phyloP scores from a whole-genome alignment of 805 yeast genomes.

The Yarrowia divulgata region DNA sequence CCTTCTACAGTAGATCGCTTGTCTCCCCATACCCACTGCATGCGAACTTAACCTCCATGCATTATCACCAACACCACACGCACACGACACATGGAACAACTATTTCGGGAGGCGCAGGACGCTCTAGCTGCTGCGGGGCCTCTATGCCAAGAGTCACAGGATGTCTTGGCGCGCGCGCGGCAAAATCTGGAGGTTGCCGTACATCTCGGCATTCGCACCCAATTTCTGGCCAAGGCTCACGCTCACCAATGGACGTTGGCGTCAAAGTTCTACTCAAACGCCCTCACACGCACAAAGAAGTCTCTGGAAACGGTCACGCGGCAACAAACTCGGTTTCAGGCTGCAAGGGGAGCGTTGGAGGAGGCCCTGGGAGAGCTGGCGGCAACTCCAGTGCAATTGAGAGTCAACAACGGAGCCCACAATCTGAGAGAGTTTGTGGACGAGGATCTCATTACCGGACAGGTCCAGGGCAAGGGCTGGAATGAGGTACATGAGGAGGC shows the following conservation, averaged over 20 bases:
- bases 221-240: conserved; percentile 29
- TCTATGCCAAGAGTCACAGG: conserved; percentile 31
- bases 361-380: conserved; percentile 32
- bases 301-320: conserved; percentile 27
- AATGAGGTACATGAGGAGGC: conserved; percentile 26
- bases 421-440: conserved; percentile 30
- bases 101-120: conserved; percentile 28
- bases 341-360: conserved; percentile 24
- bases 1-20: too few relatives aligned
- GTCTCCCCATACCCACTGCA: background rate
- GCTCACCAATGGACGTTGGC: conserved; percentile 29
- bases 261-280: conserved; percentile 20
- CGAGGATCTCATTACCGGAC: background rate
- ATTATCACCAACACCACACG: conserved; percentile 23
- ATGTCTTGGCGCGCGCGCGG: conserved; percentile 22
- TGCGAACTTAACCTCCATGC: conserved; percentile 20
- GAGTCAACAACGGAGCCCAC: conserved; percentile 17
- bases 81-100: conserved; percentile 10
- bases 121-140: conserved; percentile 36
- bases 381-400: conserved; percentile 23
- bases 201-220: conserved; percentile 19
- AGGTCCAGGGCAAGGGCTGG: conserved; percentile 7
- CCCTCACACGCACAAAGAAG: conserved; percentile 21
- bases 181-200: conserved; percentile 23
- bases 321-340: conserved; percentile 34